Percentiles rank a stretch among this genome's conserved stretches.
phyloP scores from a whole-genome alignment of 2,329 filamentous ascomycete species.

The Laburnicola sp. region DNA sequence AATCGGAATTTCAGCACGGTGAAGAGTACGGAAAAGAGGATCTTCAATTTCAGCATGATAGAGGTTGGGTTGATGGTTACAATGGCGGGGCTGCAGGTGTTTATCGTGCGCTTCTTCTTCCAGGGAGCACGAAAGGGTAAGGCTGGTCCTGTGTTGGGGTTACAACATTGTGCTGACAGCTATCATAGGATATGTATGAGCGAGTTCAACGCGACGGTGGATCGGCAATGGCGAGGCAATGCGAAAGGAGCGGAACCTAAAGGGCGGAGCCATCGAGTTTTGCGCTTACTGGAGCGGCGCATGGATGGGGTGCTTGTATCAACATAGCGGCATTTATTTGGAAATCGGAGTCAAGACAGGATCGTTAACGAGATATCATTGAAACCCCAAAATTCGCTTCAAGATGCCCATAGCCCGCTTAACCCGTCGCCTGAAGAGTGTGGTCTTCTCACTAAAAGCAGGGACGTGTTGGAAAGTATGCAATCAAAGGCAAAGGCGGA shows the following conservation, averaged over 20 bases:
- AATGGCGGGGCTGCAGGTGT: slow-evolving; percentile 96
- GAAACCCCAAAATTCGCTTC: neutral
- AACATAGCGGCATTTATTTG: slow-evolving; percentile 9
- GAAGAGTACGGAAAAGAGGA: slow-evolving; percentile 89
- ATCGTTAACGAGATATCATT: slow-evolving; percentile 5
- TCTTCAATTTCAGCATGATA: slow-evolving; percentile 96
- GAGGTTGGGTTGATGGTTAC: slow-evolving; percentile 88
- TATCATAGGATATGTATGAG: slow-evolving; percentile 8
- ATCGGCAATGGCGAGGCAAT: neutral
- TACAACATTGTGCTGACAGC: neutral
- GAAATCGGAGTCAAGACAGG: slow-evolving; percentile 4
- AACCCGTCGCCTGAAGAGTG: too few relatives aligned
- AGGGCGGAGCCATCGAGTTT: neutral
- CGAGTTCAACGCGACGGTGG: neutral
- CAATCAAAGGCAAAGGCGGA: too few relatives aligned
- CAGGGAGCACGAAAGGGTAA: slow-evolving; percentile 73
- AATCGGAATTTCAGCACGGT: slow-evolving; percentile 99
- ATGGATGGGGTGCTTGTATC: slow-evolving; percentile 8
- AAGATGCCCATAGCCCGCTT: too few relatives aligned
- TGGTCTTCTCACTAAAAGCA: too few relatives aligned
- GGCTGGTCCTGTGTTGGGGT: neutral
- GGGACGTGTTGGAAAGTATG: too few relatives aligned
- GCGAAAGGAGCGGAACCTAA: neutral
- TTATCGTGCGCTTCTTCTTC: slow-evolving; percentile 98
- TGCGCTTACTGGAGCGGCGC: slow-evolving; percentile 1